Evolutionary conservation across 331 rosid genomes (phyloP), one percentile per base, ranked within the genome.

Genomic region (Telfairia occidentalis): DNA sequence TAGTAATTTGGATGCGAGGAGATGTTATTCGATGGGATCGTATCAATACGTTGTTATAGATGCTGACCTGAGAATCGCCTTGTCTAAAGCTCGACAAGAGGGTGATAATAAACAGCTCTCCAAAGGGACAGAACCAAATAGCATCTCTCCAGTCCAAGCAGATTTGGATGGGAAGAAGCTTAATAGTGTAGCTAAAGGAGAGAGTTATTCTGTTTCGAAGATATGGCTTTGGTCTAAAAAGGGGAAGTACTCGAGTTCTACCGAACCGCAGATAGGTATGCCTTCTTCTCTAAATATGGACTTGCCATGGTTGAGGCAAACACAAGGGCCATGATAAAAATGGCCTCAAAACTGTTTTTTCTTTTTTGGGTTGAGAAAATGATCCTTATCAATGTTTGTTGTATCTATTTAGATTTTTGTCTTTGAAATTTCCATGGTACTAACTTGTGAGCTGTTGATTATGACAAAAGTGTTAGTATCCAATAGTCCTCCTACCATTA

Each of bases 211-310:
- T 8, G 89, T 92, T 78, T 95, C 98, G 21, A 95, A 95, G 86
- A 95, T 95, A 86, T 95, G 98, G 98, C 86, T 85, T 49, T 95
- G 98, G 98, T 87, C 92, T 10, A 91, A 90, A 82, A 95, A 91
- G 80, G 97, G 96, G 6, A 95, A 82, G 77, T 90, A 78, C 74
- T 80, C 87, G 5, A 79, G 83, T 69, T 86, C 98, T 71, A 80
- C 80, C 6, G 96, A 86, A 48, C 69, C 86, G 71, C 90, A 87
- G 48, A 69, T 78, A 57, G 90, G 89, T 53, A 81, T 90, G 87
- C 91, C 91, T 82, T 83, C 90, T 74, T 89, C 87, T 81, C 90
- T 88, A 48, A 82, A 83, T 21, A 55, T 42, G 38, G 96, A 91
- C n/a, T 83, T 90, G 82, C 91, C 90, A 30, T 81, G 96, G 90